A percentile compares a stretch with the other conserved stretches of the same genome.
Evolutionary conservation across 345 rosid genomes (phyloP).

Genomic region (Hypericum androsaemum): DNA sequence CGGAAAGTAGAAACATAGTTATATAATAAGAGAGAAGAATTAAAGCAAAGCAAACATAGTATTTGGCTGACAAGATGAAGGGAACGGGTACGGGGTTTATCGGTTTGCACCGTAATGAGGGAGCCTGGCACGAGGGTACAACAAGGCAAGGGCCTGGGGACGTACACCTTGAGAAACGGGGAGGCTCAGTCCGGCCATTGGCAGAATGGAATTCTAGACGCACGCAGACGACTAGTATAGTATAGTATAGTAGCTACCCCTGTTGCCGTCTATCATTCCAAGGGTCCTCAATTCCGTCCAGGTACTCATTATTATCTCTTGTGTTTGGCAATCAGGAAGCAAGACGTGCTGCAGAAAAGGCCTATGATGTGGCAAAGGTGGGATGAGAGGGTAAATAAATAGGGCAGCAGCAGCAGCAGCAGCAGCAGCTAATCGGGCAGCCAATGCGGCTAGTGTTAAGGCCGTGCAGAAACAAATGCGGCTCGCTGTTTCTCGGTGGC

Average conservation of each 20-base stretch:
- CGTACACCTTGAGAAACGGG: slow-evolving; percentile 90
- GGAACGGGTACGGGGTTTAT: slow-evolving; percentile 97
- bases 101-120: slow-evolving; percentile 84
- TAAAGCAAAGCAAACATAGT: too few relatives aligned
- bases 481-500: slow-evolving; percentile 3
- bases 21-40: too few relatives aligned
- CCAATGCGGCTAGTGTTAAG: slow-evolving; percentile 84
- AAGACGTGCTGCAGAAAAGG: slow-evolving; percentile 64
- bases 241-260: slow-evolving; percentile 38
- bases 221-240: slow-evolving; percentile 69
- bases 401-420: slow-evolving; percentile 84
- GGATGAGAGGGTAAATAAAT: slow-evolving; percentile 77
- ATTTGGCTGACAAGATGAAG: slow-evolving; percentile 96
- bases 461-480: slow-evolving; percentile 77
- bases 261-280: slow-evolving; percentile 75
- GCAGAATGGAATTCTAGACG: slow-evolving; percentile 78
- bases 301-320: slow-evolving; percentile 28
- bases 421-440: slow-evolving; percentile 79
- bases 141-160: slow-evolving; percentile 95
- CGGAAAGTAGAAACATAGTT: too few relatives aligned
- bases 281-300: slow-evolving; percentile 83
- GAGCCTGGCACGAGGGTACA: slow-evolving; percentile 97
- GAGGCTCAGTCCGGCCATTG: slow-evolving; percentile 96
- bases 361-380: slow-evolving; percentile 80
- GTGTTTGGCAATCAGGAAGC: slow-evolving; percentile 57